phyloP scores from a whole-genome alignment of 2,329 filamentous ascomycete species.

The Verticillium longisporum region DNA sequence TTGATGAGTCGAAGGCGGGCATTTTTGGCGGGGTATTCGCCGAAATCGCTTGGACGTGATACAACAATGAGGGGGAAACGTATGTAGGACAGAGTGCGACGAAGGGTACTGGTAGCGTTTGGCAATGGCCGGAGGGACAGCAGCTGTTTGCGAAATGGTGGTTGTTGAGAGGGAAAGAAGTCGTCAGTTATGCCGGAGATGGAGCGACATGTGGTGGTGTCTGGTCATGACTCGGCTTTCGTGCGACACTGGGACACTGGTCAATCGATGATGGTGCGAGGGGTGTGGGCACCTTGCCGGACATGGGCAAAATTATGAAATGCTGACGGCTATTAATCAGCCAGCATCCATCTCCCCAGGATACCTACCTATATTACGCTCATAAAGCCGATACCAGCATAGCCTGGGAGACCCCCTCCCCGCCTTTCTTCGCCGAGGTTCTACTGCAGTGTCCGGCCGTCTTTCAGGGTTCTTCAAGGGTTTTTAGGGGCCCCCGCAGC shows the following conservation, averaged over 20 bases:
- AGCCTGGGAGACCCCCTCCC: neutral
- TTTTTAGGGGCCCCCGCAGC: neutral
- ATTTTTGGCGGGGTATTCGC: constrained; percentile 2
- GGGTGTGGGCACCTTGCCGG: neutral
- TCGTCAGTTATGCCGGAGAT: neutral
- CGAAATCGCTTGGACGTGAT: neutral
- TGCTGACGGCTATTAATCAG: constrained; percentile 2
- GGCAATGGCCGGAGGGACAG: neutral
- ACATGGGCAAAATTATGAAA: neutral
- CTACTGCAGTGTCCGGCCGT: neutral
- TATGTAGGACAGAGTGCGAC: neutral
- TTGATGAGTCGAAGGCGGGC: constrained; percentile 17
- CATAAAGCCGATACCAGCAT: too few species aligned
- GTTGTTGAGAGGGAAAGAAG: neutral
- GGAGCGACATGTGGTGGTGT: neutral
- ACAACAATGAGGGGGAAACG: neutral
- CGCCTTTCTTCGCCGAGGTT: constrained; percentile 2
- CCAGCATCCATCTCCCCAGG: neutral
- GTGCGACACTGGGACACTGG: neutral
- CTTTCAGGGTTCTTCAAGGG: neutral
- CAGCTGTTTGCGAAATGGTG: neutral
- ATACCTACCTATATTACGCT: too few species aligned
- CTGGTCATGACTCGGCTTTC: neutral
- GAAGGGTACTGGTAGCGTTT: neutral
- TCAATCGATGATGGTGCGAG: neutral